Base-by-base conservation (phyloP, 441 rosid species). In the Dalechampia spathulata region DNA sequence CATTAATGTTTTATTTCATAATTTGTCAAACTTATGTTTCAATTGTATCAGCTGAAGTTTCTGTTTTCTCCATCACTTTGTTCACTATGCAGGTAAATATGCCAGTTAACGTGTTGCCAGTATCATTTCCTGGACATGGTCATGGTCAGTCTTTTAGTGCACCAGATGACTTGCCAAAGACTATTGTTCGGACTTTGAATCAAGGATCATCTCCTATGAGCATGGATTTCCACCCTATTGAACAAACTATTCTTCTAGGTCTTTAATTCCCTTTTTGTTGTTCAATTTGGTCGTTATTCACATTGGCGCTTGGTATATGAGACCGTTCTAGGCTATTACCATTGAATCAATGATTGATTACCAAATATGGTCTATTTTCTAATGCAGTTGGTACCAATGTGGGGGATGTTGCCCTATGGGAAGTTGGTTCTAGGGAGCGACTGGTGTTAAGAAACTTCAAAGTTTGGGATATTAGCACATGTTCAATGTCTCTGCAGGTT, bases 161-260 rank as follows among this genome's bases (percentile, higher is more conserved):
- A 56, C 75, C 77, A 16, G 98, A 90, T 67, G 96, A 85, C 74
- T 75, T 90, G 76, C 96, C 98, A 25, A 87, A 80, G 78, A 43
- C 71, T 53, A 85, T 87, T 20, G 72, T 66, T 11, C 75, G 92
- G 58, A 80, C 78, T 62, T 47, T 90, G 70, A 85, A 77, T 75
- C 95, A 87, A 66, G 95, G 95, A 49, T 90, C 98, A 67, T 71
- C 87, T 67, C 92, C 95, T 19, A 83, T 80, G 90, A 90, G 96
- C 88, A 90, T 91, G 96, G 98, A 91, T 73, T 91, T 88, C 68
- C 95, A 91, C 72, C 96, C 98, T 58, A 49, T 75, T 63, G 83
- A 86, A 65, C 96, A 81, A 62, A 86, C 89, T 61, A 62, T 84
- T 52, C 87, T 91, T 65, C 73, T 91, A 75, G 98, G 96, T 91